Base-by-base conservation (phyloP, 2,329 filamentous ascomycete species). In the Dryadomyces quercivorus region DNA sequence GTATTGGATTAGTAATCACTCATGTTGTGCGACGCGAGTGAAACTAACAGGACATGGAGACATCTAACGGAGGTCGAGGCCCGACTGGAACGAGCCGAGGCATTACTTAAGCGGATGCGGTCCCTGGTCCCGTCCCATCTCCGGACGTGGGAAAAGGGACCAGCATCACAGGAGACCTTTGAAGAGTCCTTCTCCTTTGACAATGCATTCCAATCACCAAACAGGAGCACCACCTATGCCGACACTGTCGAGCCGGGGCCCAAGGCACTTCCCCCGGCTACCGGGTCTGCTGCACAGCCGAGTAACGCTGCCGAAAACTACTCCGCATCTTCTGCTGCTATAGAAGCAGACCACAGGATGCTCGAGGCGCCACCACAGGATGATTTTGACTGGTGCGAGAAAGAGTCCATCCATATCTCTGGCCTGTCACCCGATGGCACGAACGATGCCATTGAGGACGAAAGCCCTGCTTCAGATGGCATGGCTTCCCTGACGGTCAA, bases 1-100 rank as follows among this genome's bases (percentile, higher is more conserved):
- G 43, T n/a, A n/a, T 20, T 20, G 5, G 13, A n/a, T 10, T n/a
- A n/a, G 16, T 20, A 4, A 31, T 31, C 26, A 8, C 4, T 31
- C 26, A 31, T 31, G 26, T 31, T 31, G 26, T 31, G 26, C 26
- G 8, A 45, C 13, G 67, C 45, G 67, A 31, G n/a, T n/a, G 5
- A 31, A 43, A 18, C 50, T 21, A n/a, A n/a, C 20, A 42, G 12
- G 26, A 8, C 26, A 31, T 45, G 8, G 38, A 69, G 67, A 56
- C 66, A 70, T 58, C 63, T 75, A 18, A 74, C 70, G 0, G 68
- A 73, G 51, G 69, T 74, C 5, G 72, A 75, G 57, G 31, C 26
- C 15, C 47, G 47, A 16, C 26, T 49, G 15, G 47, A 49, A 18
- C 22, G 47, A 13, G 22, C 47, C 13, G 47, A 49, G 31, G 22